phyloP scores from a whole-genome alignment of 176 grass and related monocot species.

The Zizania latifolia region DNA sequence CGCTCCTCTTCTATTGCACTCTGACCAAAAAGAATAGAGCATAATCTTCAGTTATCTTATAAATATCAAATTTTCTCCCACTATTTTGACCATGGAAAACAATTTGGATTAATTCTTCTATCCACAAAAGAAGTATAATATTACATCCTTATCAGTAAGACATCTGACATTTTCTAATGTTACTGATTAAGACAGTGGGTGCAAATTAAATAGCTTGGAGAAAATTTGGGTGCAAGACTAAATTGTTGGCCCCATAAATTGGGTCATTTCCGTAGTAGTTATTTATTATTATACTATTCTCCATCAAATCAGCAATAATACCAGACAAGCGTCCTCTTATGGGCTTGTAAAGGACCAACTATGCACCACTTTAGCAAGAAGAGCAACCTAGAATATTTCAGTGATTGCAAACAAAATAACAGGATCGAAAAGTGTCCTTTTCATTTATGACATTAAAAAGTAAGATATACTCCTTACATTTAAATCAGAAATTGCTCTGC shows the following conservation, averaged over 20 bases:
- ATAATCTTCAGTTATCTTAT: conserved; percentile 22
- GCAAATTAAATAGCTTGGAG: conserved; percentile 5
- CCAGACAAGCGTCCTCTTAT: not conserved
- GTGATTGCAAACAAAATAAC: not conserved
- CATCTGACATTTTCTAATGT: not conserved
- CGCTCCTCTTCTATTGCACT: conserved; percentile 81
- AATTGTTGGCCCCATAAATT: conserved; percentile 5
- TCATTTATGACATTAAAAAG: conserved; percentile 19
- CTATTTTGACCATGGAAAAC: conserved; percentile 5
- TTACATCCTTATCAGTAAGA: not conserved
- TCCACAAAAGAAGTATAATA: not conserved
- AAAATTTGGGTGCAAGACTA: not conserved
- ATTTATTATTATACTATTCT: conserved; percentile 3
- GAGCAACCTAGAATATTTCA: no score
- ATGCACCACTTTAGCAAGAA: no score
- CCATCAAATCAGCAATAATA: not conserved
- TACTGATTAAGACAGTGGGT: not conserved
- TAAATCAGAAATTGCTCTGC: conserved; percentile 64
- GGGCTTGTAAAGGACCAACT: not conserved
- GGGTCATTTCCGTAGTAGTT: conserved; percentile 20
- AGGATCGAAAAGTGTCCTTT: not conserved
- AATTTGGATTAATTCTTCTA: not conserved
- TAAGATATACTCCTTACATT: conserved; percentile 57
- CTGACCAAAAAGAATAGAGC: conserved; percentile 38
- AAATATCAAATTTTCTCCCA: not conserved